phyloP scores from a whole-genome alignment of 2,329 filamentous ascomycete species.

The Fusarium penzigii region DNA sequence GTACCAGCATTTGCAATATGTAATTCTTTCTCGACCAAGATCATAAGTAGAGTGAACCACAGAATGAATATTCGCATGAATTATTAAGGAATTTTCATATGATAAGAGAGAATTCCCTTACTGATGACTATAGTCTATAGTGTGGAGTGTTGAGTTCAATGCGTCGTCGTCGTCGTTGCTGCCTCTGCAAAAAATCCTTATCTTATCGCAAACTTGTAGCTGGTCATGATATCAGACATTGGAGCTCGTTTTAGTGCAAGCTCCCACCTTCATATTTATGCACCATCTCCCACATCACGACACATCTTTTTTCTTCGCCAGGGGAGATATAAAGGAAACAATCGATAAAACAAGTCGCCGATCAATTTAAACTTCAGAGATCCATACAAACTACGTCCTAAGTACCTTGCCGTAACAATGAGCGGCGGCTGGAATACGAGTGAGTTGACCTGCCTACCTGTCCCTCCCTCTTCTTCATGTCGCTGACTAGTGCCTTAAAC shows the following conservation, averaged over 20 bases:
- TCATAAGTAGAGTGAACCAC: no score
- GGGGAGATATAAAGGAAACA: background rate
- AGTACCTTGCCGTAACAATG: constrained; percentile 44
- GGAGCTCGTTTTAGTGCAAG: background rate
- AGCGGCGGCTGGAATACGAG: constrained; percentile 94
- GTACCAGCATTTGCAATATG: no score
- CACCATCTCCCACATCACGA: background rate
- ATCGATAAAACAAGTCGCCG: background rate
- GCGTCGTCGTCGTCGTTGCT: background rate
- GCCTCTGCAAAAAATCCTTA: constrained; percentile 1
- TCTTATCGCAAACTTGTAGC: constrained; percentile 5
- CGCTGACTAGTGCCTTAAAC: constrained; percentile 8
- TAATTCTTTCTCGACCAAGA: no score
- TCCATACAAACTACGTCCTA: background rate
- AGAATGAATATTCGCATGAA: no score
- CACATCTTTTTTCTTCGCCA: background rate
- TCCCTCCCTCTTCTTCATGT: background rate
- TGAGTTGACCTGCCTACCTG: constrained; percentile 38
- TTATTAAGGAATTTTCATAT: no score
- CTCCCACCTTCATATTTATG: background rate
- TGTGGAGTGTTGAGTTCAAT: no score
- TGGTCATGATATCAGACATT: background rate
- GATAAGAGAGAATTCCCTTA: no score
- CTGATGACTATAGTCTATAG: no score
- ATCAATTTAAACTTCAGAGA: background rate